phyloP scores from a whole-genome alignment of 495 filamentous ascomycete species.

The Talaromyces nanjingensis region DNA sequence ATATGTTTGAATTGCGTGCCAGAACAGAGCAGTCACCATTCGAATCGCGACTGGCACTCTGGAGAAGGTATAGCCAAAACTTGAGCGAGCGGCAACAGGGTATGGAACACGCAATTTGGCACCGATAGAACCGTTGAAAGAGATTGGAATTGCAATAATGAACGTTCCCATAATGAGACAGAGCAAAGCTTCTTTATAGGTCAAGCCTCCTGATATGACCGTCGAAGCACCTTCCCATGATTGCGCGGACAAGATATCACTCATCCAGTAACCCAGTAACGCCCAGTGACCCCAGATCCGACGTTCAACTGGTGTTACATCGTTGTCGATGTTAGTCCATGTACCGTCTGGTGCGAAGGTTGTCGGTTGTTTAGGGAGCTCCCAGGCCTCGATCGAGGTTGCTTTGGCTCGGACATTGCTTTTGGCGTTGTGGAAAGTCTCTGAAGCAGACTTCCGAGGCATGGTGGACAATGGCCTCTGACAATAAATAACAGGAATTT shows the following conservation, averaged over 20 bases:
- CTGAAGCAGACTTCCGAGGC: background rate
- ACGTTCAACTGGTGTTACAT: slow-evolving; percentile 35
- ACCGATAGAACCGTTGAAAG: slow-evolving; percentile 42
- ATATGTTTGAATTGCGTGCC: slow-evolving; percentile 33
- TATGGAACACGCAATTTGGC: slow-evolving; percentile 38
- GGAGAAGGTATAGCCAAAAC: slow-evolving; percentile 45
- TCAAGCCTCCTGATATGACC: slow-evolving; percentile 44
- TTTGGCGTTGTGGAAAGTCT: background rate
- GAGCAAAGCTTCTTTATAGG: slow-evolving; percentile 24
- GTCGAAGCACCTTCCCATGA: slow-evolving; percentile 33
- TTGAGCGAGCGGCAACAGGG: slow-evolving; percentile 30
- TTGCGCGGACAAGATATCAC: slow-evolving; percentile 37
- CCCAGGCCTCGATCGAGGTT: background rate
- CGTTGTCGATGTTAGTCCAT: slow-evolving; percentile 40
- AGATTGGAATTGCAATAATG: slow-evolving; percentile 35
- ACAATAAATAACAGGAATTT: background rate
- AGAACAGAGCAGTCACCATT: slow-evolving; percentile 39
- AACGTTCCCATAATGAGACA: slow-evolving; percentile 25
- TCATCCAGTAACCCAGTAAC: slow-evolving; percentile 43
- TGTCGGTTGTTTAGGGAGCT: background rate
- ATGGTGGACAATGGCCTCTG: background rate
- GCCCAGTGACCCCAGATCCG: slow-evolving; percentile 36
- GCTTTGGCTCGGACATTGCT: background rate
- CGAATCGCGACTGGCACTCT: slow-evolving; percentile 33
- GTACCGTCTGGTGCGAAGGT: background rate